These are phyloP conservation scores for Boletellus emodensis DNA, from an alignment of 768 basidiomycete genomes.

Conservation along the genomic window DNA sequence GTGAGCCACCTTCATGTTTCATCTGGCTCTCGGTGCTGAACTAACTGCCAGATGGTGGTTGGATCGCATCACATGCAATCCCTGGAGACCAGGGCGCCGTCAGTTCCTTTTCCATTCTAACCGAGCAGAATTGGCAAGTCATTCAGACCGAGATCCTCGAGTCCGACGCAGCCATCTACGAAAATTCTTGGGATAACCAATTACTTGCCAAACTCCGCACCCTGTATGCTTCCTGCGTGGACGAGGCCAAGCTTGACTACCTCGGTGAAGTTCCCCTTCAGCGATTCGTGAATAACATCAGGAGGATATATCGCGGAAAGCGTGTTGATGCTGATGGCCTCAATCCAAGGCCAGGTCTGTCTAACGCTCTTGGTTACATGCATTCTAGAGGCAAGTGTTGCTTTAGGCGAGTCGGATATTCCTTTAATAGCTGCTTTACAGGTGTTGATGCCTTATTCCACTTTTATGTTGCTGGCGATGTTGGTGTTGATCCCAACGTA, in stretches of 20 bases:
- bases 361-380: constrained; percentile 77
- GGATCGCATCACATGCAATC: constrained; percentile 77
- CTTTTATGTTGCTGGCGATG: constrained; percentile 87
- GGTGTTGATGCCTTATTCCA: constrained; percentile 75
- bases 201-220: constrained; percentile 62
- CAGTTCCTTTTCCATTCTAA: constrained; percentile 68
- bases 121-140: constrained; percentile 73
- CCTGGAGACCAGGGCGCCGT: constrained; percentile 79
- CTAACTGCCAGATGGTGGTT: constrained; percentile 67
- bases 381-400: constrained; percentile 70
- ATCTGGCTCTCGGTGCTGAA: constrained; percentile 4
- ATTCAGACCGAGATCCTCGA: constrained; percentile 66
- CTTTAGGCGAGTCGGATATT: neutral
- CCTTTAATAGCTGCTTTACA: constrained; percentile 26
- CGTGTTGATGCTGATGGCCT: constrained; percentile 36
- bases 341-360: constrained; percentile 54
- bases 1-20: constrained; percentile 44
- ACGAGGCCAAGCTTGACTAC: constrained; percentile 72
- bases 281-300: constrained; percentile 58
- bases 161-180: constrained; percentile 33
- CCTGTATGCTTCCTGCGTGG: constrained; percentile 78
- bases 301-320: constrained; percentile 55
- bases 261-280: constrained; percentile 69
- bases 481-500: constrained; percentile 77
- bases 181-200: constrained; percentile 46